Base-by-base conservation (phyloP, 768 basidiomycete genomes). In the Boletus tomentosulus region DNA sequence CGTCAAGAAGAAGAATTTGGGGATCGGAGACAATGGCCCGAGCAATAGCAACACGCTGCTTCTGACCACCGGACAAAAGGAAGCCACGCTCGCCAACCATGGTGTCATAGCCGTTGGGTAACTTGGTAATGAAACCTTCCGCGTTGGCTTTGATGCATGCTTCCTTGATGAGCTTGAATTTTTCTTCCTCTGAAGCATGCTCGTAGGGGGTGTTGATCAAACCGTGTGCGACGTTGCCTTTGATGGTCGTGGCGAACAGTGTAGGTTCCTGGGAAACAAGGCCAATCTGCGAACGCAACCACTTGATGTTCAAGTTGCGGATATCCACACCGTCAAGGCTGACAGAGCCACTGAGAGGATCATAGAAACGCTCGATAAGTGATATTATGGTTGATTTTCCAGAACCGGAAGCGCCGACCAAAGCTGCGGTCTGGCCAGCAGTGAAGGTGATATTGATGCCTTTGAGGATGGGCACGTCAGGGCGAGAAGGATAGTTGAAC, bases 71-170 rank as follows among this genome's bases (percentile, higher is more conserved):
- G 35, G 84, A 87, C 2, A 93, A 73, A 31, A 93, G 72, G 77
- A 92, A 90, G 2, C 92, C 92, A 53, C 89, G 83, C 68, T 95
- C 92, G 33, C 91, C 92, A 30, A 93, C 91, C 76, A 90, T 76
- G 10, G 92, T 95, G 38, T 92, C 86, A 62, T 94, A 95, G 2
- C 89, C 89, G 16, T 83, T 68, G 0, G 92, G 90, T 4, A 95
- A 72, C 62, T 89, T 89, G 54, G 74, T 75, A 58, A 95, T 85
- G 68, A 94, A 95, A n/a, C 85, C 86, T 59, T 95, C 87, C 1
- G 91, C 92, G 62, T 95, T 95, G 3, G 92, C 85, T 67, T 92
- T 92, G 71, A 92, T 73, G 60, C 89, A 92, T 2, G 92, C 92
- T 48, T 90, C 84, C 71, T 88, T 87, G 73, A 95, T 81, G 19